Conservation (phyloP, 1,139 yeast species). For the Zygotorulaspora mrakii region DNA sequence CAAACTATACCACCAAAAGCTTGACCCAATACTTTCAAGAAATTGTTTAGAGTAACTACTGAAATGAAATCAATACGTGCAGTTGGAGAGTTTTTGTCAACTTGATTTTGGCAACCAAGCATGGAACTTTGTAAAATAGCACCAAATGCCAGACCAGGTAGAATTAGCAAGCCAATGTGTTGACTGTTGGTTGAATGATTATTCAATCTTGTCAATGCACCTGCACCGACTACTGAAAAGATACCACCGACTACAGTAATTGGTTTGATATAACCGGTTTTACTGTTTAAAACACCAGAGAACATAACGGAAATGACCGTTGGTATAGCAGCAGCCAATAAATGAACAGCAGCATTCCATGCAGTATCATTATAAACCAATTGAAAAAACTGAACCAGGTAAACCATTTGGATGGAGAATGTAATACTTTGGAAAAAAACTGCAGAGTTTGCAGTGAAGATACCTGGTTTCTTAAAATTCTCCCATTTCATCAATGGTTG, state of each 20-base stretch:
- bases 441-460: conserved; percentile 22
- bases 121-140: conserved; percentile 50
- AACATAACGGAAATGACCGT: conserved; percentile 47
- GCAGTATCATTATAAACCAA: conserved; percentile 36
- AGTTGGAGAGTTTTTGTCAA: conserved; percentile 21
- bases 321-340: conserved; percentile 53
- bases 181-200: conserved; percentile 39
- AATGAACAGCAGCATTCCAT: conserved; percentile 55
- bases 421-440: conserved; percentile 21
- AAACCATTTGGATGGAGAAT: conserved; percentile 20
- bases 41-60: conserved; percentile 23
- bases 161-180: conserved; percentile 51
- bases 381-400: conserved; percentile 30
- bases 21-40: conserved; percentile 21
- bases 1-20: conserved; percentile 22
- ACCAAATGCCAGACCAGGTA: conserved; percentile 57
- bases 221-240: conserved; percentile 50
- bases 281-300: conserved; percentile 47
- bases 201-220: conserved; percentile 45
- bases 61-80: conserved; percentile 22
- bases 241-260: conserved; percentile 45
- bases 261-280: conserved; percentile 48
- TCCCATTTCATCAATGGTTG: conserved; percentile 27
- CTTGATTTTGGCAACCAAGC: conserved; percentile 48
- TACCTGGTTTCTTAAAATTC: conserved; percentile 18